Percentiles rank a stretch among this genome's conserved stretches.
These are phyloP conservation scores for Clavulina sp. DNA, from an alignment of 768 basidiomycete species.

Conservation along the genomic window DNA sequence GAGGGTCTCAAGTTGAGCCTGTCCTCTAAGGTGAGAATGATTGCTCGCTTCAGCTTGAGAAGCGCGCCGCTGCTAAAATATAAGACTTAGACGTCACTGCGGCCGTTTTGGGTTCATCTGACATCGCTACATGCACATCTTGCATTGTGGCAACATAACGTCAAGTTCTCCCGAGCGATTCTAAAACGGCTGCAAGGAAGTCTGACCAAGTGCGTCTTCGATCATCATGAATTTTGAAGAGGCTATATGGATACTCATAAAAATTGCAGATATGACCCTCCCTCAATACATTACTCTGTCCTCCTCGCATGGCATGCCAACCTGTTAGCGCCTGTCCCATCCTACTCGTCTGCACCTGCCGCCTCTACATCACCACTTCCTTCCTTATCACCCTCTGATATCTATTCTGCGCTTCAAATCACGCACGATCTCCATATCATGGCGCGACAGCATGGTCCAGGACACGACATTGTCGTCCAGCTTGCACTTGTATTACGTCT, in stretches of 20 bases:
- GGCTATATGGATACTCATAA: neutral
- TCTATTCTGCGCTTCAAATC: constrained; percentile 17
- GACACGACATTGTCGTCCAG: constrained; percentile 26
- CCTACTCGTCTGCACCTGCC: neutral
- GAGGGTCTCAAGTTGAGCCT: constrained; percentile 35
- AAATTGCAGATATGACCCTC: constrained; percentile 22
- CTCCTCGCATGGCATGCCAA: constrained; percentile 24
- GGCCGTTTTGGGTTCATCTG: constrained; percentile 40
- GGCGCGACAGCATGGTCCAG: constrained; percentile 23
- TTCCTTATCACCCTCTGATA: constrained; percentile 7
- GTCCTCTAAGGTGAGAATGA: neutral
- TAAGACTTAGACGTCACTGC: constrained; percentile 44
- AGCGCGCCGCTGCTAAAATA: neutral
- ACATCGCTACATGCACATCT: constrained; percentile 46
- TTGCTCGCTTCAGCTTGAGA: neutral
- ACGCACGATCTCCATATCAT: constrained; percentile 19
- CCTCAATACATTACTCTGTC: constrained; percentile 38
- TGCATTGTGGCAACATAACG: constrained; percentile 32
- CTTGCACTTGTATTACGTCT: neutral
- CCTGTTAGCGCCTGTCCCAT: constrained; percentile 10
- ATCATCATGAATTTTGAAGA: neutral
- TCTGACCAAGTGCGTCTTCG: constrained; percentile 19
- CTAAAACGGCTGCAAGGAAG: constrained; percentile 32
- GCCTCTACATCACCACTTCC: neutral
- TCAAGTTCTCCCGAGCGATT: constrained; percentile 41